Percentiles rank a stretch among this genome's conserved stretches.
Conservation (phyloP, 192 early-diverging fungal genomes). For the Entomortierella beljakovae region DNA sequence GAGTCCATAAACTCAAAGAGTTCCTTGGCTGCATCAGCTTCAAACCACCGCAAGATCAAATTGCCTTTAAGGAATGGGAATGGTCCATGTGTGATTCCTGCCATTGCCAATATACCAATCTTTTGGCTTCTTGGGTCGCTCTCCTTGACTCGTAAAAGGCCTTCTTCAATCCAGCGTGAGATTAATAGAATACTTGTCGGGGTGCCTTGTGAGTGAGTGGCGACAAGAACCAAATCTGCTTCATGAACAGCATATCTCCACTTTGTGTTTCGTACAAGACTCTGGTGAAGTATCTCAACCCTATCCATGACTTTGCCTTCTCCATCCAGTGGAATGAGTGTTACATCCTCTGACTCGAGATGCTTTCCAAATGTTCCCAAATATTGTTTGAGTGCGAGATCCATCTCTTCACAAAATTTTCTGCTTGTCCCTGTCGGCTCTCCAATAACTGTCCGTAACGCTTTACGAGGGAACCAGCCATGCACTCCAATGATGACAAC, state of each 20-base stretch:
- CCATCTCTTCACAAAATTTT: constrained; percentile 93
- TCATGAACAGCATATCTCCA: constrained; percentile 56
- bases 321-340: constrained; percentile 86
- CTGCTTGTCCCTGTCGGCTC: constrained; percentile 92
- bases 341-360: constrained; percentile 64
- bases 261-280: constrained; percentile 64
- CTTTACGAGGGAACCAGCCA: constrained; percentile 91
- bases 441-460: constrained; percentile 80
- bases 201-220: constrained; percentile 95
- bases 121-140: constrained; percentile 71
- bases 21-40: constrained; percentile 89
- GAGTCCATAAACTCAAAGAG: constrained; percentile 95
- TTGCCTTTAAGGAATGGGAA: constrained; percentile 84
- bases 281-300: constrained; percentile 79
- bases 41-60: constrained; percentile 88
- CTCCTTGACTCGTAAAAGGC: constrained; percentile 59
- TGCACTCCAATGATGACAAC: constrained; percentile 90
- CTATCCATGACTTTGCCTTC: constrained; percentile 92
- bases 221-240: constrained; percentile 87
- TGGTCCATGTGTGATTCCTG: constrained; percentile 91
- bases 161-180: constrained; percentile 70
- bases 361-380: constrained; percentile 63
- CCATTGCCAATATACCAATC: constrained; percentile 88
- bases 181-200: constrained; percentile 87
- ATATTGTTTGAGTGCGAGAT: constrained; percentile 69